Conservation (phyloP, 345 rosid species). For the Linum lewisii region DNA sequence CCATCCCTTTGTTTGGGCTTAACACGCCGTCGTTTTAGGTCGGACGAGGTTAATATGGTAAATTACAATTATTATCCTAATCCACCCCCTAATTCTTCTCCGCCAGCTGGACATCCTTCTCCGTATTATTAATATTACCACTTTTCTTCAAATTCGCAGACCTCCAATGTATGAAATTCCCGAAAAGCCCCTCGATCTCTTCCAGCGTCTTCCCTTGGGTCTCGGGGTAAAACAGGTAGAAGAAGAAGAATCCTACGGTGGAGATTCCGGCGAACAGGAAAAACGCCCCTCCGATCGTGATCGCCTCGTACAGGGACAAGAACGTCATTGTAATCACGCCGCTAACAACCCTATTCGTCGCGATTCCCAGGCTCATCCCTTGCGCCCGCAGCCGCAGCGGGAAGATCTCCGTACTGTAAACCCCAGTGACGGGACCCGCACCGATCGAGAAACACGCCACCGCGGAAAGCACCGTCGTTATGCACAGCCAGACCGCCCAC, state of each 20-base stretch:
- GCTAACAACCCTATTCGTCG: not conserved
- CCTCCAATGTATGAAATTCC: not conserved
- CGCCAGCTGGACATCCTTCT: too few relatives aligned
- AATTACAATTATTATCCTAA: too few relatives aligned
- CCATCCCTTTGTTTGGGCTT: too few relatives aligned
- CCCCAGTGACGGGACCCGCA: not conserved
- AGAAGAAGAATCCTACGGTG: not conserved
- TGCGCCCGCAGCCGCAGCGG: not conserved
- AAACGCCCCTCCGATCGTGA: not conserved
- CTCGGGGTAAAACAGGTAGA: not conserved
- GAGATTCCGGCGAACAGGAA: not conserved
- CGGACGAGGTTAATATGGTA: too few relatives aligned
- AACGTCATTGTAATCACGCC: not conserved
- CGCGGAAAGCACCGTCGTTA: not conserved
- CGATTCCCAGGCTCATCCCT: not conserved
- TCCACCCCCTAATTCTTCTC: too few relatives aligned
- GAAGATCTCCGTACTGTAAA: not conserved
- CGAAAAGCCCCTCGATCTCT: not conserved
- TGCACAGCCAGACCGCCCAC: not conserved
- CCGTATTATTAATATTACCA: too few relatives aligned
- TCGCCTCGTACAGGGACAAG: not conserved
- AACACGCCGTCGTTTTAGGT: too few relatives aligned
- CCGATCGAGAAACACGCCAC: not conserved
- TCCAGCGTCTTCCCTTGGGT: not conserved
- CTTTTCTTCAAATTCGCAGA: not conserved